These are phyloP conservation scores for Pulveroboletus sp. DNA, from an alignment of 768 basidiomycete species.

Conservation along the genomic window DNA sequence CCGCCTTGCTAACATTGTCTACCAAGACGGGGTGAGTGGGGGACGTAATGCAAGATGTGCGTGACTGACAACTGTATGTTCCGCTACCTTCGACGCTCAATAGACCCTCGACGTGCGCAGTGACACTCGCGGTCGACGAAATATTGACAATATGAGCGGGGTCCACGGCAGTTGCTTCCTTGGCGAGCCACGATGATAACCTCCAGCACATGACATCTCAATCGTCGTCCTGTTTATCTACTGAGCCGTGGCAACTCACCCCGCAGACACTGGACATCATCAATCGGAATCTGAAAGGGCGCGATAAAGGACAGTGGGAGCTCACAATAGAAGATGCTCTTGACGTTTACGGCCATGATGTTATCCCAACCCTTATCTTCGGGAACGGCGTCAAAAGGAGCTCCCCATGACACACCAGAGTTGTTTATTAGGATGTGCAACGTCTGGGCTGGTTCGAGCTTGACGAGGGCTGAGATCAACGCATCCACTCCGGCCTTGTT, in stretches of 20 bases:
- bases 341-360: conserved; percentile 78
- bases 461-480: conserved; percentile 62
- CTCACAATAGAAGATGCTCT: conserved; percentile 78
- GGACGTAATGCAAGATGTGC: background rate
- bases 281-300: background rate
- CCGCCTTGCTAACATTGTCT: conserved; percentile 86
- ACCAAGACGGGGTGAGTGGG: background rate
- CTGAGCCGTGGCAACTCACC: conserved; percentile 24
- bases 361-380: conserved; percentile 87
- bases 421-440: conserved; percentile 84
- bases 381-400: conserved; percentile 62
- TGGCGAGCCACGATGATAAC: conserved; percentile 50
- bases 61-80: conserved; percentile 70
- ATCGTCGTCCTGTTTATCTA: background rate
- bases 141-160: conserved; percentile 81
- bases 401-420: conserved; percentile 77
- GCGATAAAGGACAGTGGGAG: background rate
- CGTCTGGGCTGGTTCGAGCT: conserved; percentile 52
- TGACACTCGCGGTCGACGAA: conserved; percentile 63
- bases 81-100: conserved; percentile 56
- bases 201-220: conserved; percentile 7
- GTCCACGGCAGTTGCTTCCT: conserved; percentile 55
- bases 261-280: conserved; percentile 38
- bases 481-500: conserved; percentile 75
- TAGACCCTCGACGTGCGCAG: conserved; percentile 42